These are phyloP conservation scores for Castanea sativa DNA, from an alignment of 306 rosid species.

Conservation along the genomic window DNA sequence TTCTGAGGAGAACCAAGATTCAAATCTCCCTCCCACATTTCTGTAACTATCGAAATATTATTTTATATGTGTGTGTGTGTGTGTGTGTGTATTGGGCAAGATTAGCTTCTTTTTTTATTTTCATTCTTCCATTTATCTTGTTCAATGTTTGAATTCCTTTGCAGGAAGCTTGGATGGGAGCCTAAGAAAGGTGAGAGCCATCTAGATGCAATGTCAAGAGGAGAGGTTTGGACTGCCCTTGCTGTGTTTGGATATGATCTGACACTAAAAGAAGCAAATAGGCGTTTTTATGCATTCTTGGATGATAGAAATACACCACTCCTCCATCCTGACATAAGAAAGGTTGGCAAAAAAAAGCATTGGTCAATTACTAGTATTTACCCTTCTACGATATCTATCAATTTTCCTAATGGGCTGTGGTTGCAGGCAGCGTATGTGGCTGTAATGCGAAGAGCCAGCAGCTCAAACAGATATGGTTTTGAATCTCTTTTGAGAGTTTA, in stretches of 20 bases:
- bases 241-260: conserved; percentile 63
- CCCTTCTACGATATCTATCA: conserved; percentile 2
- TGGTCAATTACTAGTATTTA: not conserved
- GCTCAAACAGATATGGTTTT: conserved; percentile 55
- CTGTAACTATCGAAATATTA: too few species aligned
- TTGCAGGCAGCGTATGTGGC: conserved; percentile 88
- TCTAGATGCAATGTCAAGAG: conserved; percentile 90
- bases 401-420: conserved; percentile 27
- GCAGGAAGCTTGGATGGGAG: conserved; percentile 95
- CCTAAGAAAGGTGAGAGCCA: conserved; percentile 60
- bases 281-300: conserved; percentile 70
- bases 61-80: too few species aligned
- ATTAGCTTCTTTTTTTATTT: not conserved
- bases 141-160: conserved; percentile 10
- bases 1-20: too few species aligned
- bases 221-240: conserved; percentile 84
- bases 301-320: conserved; percentile 75
- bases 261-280: conserved; percentile 73
- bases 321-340: conserved; percentile 89
- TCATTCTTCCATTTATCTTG: not conserved
- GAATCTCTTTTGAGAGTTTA: conserved; percentile 78
- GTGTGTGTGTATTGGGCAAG: not conserved
- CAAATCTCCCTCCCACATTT: not conserved
- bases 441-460: conserved; percentile 62
- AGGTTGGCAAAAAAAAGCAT: conserved; percentile 42